phyloP scores from a whole-genome alignment of 805 yeast species.

The Wilhelminamyces savonicus region DNA sequence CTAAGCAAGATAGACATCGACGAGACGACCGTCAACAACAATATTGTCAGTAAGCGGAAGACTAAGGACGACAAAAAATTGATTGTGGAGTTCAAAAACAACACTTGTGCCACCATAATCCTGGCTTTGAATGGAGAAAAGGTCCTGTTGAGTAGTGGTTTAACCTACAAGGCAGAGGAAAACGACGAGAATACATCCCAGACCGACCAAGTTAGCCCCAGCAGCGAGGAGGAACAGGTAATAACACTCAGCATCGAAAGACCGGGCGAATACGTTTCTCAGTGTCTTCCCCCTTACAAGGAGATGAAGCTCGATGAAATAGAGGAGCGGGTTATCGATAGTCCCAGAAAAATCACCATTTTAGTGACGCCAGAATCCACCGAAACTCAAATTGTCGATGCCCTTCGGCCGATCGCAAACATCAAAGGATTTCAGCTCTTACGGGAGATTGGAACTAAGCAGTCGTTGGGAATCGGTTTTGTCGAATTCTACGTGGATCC shows the following conservation, averaged over 20 bases:
- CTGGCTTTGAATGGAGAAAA: conserved; percentile 35
- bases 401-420: conserved; percentile 35
- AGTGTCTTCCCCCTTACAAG: conserved; percentile 13
- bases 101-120: conserved; percentile 50
- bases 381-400: conserved; percentile 38
- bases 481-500: conserved; percentile 32
- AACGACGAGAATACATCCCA: not conserved
- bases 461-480: conserved; percentile 55
- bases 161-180: conserved; percentile 14
- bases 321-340: conserved; percentile 30
- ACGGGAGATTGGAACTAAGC: conserved; percentile 41
- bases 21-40: conserved; percentile 24
- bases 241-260: conserved; percentile 13
- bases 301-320: conserved; percentile 12
- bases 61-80: conserved; percentile 31
- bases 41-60: conserved; percentile 27
- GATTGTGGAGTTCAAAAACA: conserved; percentile 46
- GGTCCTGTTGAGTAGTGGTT: conserved; percentile 20
- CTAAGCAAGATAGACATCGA: conserved; percentile 39
- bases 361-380: conserved; percentile 40
- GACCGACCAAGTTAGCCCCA: not conserved
- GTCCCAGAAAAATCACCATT: conserved; percentile 41
- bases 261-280: conserved; percentile 32
- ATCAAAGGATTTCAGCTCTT: conserved; percentile 38
- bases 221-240: not conserved